These are phyloP conservation scores for Cordyceps sp. DNA, from an alignment of 2,329 filamentous ascomycete species.

Conservation along the genomic window DNA sequence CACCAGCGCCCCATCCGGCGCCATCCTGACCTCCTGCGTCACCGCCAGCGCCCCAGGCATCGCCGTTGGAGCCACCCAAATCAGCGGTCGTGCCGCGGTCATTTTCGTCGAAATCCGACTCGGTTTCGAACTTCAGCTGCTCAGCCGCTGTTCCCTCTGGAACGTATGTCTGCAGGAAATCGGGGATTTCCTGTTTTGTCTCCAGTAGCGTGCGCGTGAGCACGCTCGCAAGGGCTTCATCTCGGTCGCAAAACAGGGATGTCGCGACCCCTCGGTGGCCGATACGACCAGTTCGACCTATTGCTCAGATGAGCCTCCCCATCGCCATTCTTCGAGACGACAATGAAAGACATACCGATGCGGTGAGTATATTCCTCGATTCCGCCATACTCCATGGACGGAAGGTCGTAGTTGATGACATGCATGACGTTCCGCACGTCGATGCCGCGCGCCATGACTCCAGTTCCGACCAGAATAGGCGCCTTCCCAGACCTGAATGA, in stretches of 20 bases:
- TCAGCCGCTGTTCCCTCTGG: constrained; percentile 34
- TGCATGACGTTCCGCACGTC: constrained; percentile 78
- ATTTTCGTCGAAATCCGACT: constrained; percentile 32
- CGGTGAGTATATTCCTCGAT: constrained; percentile 90
- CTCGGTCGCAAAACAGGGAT: constrained; percentile 71
- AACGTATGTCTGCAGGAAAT: constrained; percentile 55
- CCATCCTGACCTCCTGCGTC: constrained; percentile 1
- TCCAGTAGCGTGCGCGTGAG: constrained; percentile 73
- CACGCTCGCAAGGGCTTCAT: constrained; percentile 55
- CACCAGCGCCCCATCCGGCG: constrained; percentile 1
- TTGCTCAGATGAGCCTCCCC: neutral
- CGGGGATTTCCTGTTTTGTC: constrained; percentile 60
- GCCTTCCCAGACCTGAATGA: constrained; percentile 59
- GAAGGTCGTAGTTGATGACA: constrained; percentile 87
- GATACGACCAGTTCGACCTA: constrained; percentile 84
- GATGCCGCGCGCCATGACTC: constrained; percentile 73
- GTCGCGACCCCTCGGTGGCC: constrained; percentile 74
- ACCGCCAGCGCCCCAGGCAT: constrained; percentile 1
- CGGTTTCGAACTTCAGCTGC: constrained; percentile 37
- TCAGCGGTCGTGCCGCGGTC: constrained; percentile 13
- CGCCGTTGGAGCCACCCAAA: constrained; percentile 4
- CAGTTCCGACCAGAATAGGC: constrained; percentile 75
- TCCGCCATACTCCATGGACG: constrained; percentile 57
- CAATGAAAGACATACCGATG: constrained; percentile 47
- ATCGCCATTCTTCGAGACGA: neutral